Base-by-base conservation (phyloP, 1,284 basidiomycete genomes). In the Boletellus deceptivus region DNA sequence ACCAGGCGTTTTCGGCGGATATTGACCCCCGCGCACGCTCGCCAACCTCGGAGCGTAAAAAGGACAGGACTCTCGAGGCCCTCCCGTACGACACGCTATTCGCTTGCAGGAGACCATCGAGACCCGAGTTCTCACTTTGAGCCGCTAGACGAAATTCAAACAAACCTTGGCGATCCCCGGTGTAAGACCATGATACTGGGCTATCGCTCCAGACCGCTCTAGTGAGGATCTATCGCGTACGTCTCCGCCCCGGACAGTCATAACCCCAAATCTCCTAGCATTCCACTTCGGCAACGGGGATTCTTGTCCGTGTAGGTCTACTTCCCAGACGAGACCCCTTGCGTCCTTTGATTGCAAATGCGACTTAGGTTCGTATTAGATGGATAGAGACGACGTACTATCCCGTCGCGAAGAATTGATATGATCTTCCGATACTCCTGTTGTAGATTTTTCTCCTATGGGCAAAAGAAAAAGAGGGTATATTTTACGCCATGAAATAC, bases 391-490 rank as follows among this genome's bases (percentile, higher is more conserved):
- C 36, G 58, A 9, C 9, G 22, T 50, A 2, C 11, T 59, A 6
- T 63, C 50, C 39, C 49, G 57, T 27, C 50, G 57, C 16, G 36
- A 55, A 35, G 34, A 16, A 58, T 38, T 58, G 1, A 60, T 62
- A 22, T 3, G 60, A 25, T 41, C 43, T 22, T 37, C 18, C 43
- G 3, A 29, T 29, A 10, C 24, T 25, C 25, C 25, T 31, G 29
- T 31, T 31, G 10, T 31, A 13, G 11, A 13, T 3, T 11, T 13
- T 18, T 44, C 40, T 49, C n/a, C 33, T n/a, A 62, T 45, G 33
- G 33, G 17, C 10, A 2, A n/a, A 25, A 49, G 6, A 38, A 49
- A 7, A 49, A 7, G 34, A 14, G 43, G 1, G 20, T 59, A 1
- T 10, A 49, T 49, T 31, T 35, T 48, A 34, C 11, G 58, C 47